Percentiles rank a stretch among this genome's conserved stretches.
These are phyloP conservation scores for Fistulinella prunicolor DNA, from an alignment of 768 basidiomycete species.

Conservation along the genomic window DNA sequence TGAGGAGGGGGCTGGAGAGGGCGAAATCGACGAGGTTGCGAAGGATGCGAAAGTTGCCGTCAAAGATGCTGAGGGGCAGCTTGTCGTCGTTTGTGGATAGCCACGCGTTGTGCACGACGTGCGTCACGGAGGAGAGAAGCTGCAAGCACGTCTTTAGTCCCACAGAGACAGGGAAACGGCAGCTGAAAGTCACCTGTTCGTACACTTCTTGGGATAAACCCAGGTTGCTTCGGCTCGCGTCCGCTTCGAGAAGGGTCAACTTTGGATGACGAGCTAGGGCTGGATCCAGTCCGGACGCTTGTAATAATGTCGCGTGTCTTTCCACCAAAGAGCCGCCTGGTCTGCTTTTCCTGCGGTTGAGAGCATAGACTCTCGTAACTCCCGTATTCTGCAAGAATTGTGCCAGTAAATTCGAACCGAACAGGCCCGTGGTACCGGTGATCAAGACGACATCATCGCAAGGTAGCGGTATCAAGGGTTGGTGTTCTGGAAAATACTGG, in stretches of 20 bases:
- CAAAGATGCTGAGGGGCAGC: slow-evolving; percentile 9
- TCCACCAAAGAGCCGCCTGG: slow-evolving; percentile 17
- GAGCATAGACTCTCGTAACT: slow-evolving; percentile 26
- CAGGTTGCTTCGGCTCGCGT: slow-evolving; percentile 20
- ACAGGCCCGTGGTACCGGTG: slow-evolving; percentile 35
- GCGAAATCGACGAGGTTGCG: slow-evolving; percentile 38
- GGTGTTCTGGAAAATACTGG: slow-evolving; percentile 8
- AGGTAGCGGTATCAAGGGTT: background rate
- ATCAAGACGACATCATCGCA: slow-evolving; percentile 23
- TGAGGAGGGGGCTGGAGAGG: slow-evolving; percentile 26
- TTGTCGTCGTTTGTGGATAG: slow-evolving; percentile 2
- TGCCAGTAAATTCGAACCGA: slow-evolving; percentile 31
- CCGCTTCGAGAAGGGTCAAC: slow-evolving; percentile 33
- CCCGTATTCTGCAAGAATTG: slow-evolving; percentile 14
- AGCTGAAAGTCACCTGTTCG: slow-evolving; percentile 31
- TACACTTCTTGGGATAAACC: slow-evolving; percentile 27
- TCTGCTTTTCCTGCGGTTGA: slow-evolving; percentile 24
- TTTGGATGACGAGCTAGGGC: slow-evolving; percentile 28
- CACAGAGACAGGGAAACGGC: no score
- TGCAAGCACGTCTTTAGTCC: background rate
- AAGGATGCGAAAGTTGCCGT: slow-evolving; percentile 10
- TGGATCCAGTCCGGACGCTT: slow-evolving; percentile 31
- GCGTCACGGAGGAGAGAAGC: slow-evolving; percentile 30
- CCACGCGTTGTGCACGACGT: slow-evolving; percentile 37
- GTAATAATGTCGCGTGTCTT: slow-evolving; percentile 28